A percentile compares a stretch with the other conserved stretches of the same genome.
Conservation (phyloP, 2,329 filamentous ascomycete genomes). For the Fusarium avenaceum region DNA sequence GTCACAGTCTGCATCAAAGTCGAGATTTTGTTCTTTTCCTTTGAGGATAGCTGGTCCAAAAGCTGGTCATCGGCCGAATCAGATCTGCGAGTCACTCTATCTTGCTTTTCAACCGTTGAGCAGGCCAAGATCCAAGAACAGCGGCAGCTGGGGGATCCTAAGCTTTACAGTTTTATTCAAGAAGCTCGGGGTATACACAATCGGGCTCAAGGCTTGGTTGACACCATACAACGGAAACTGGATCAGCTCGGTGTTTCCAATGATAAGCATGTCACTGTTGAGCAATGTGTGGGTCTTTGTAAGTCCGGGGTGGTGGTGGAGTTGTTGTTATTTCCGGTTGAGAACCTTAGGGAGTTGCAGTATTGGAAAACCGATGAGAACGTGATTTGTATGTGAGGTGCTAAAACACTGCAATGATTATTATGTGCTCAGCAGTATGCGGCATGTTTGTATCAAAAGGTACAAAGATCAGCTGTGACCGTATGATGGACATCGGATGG, state of each 20-base stretch:
- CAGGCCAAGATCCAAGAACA: background rate
- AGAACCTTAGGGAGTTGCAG: background rate
- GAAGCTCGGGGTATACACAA: background rate
- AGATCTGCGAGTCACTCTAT: background rate
- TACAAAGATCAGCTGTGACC: too few species aligned
- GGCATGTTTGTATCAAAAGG: too few species aligned
- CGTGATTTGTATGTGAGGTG: background rate
- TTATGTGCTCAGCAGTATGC: too few species aligned
- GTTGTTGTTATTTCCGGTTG: background rate
- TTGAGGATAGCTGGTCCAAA: constrained; percentile 2
- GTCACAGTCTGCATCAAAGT: background rate
- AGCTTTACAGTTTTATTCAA: background rate
- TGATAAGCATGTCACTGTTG: background rate
- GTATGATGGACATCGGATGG: too few species aligned
- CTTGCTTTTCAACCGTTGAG: background rate
- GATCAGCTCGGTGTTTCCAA: background rate
- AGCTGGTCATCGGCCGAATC: background rate
- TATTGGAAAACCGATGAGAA: constrained; percentile 2
- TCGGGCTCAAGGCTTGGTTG: background rate
- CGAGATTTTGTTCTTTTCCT: background rate
- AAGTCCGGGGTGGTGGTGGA: background rate
- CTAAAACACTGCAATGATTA: too few species aligned
- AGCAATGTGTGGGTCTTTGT: background rate
- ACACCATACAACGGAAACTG: background rate
- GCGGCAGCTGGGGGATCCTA: background rate